These are phyloP conservation scores for Picea mariana DNA, from an alignment of 83 land plant species.

Conservation along the genomic window DNA sequence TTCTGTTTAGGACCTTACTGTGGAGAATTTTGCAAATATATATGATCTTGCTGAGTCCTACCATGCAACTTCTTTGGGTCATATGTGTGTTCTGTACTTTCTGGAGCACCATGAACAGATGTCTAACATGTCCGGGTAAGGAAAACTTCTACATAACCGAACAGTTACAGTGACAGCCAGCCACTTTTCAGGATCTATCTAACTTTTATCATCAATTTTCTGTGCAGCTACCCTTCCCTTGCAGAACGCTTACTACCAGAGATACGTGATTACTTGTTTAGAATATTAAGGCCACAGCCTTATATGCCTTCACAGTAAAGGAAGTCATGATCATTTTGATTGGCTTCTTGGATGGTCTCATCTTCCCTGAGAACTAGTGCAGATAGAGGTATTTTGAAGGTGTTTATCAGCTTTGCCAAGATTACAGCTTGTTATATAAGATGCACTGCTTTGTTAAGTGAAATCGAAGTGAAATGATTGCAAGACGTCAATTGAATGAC, in stretches of 20 bases:
- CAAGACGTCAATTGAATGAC: no score
- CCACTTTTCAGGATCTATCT: not conserved
- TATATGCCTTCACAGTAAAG: no score
- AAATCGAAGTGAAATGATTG: no score
- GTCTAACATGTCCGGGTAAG: constrained; percentile 69
- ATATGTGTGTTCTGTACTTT: constrained; percentile 27
- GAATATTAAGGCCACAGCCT: constrained; percentile 60
- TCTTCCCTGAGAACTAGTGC: no score
- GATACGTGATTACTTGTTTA: constrained; percentile 64
- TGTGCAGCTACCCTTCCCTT: constrained; percentile 61
- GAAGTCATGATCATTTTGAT: no score
- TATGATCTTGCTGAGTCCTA: constrained; percentile 92
- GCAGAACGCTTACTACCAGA: constrained; percentile 77
- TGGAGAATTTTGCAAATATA: constrained; percentile 81
- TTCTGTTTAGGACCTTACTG: constrained; percentile 64
- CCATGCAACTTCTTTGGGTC: constrained; percentile 77
- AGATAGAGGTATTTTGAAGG: no score
- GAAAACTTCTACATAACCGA: not conserved
- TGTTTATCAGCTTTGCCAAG: no score
- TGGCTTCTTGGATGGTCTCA: no score
- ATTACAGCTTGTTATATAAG: no score
- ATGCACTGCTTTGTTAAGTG: no score
- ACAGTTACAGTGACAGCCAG: not conserved
- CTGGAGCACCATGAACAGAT: constrained; percentile 79
- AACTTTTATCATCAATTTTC: not conserved